phyloP scores from a whole-genome alignment of 352 stramenopile species.

The Phytophthora megakarya region DNA sequence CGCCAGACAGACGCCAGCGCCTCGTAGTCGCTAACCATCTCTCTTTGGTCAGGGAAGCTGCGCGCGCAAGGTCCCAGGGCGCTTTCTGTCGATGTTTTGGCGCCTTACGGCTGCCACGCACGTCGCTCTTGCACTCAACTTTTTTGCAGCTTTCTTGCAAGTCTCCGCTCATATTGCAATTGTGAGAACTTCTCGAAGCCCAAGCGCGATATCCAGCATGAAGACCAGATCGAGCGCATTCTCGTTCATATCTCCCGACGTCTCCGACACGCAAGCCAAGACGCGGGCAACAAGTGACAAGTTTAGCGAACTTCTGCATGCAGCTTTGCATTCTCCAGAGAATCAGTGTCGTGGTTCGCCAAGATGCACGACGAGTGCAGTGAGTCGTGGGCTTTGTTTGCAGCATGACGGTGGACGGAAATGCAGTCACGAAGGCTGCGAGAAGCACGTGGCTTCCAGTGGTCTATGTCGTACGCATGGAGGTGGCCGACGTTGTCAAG shows the following conservation, averaged over 20 bases:
- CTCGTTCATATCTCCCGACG: not conserved
- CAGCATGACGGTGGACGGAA: constrained; percentile 76
- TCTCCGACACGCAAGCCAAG: not conserved
- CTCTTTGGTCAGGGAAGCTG: not conserved
- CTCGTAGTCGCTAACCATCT: constrained; percentile 33
- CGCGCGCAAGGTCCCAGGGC: constrained; percentile 20
- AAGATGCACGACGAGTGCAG: constrained; percentile 54
- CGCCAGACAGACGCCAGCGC: constrained; percentile 31
- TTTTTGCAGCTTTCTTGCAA: constrained; percentile 46
- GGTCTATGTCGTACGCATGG: constrained; percentile 84
- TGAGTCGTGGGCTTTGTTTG: constrained; percentile 66
- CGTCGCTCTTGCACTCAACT: constrained; percentile 27
- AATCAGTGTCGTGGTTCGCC: constrained; percentile 43
- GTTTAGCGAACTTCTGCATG: constrained; percentile 35
- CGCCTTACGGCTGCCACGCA: constrained; percentile 37
- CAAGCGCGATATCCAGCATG: constrained; percentile 7
- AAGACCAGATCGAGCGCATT: constrained; percentile 3
- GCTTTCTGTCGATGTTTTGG: constrained; percentile 31
- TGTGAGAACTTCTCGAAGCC: constrained; percentile 11
- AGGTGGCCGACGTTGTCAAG: constrained; percentile 78
- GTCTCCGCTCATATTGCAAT: constrained; percentile 31
- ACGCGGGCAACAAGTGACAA: constrained; percentile 4
- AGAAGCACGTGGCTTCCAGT: constrained; percentile 79
- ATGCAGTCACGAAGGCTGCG: constrained; percentile 66
- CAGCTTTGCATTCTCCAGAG: constrained; percentile 21